These are phyloP conservation scores for Mucor velutinosus DNA, from an alignment of 371 early-diverging fungal genomes.

Conservation along the genomic window DNA sequence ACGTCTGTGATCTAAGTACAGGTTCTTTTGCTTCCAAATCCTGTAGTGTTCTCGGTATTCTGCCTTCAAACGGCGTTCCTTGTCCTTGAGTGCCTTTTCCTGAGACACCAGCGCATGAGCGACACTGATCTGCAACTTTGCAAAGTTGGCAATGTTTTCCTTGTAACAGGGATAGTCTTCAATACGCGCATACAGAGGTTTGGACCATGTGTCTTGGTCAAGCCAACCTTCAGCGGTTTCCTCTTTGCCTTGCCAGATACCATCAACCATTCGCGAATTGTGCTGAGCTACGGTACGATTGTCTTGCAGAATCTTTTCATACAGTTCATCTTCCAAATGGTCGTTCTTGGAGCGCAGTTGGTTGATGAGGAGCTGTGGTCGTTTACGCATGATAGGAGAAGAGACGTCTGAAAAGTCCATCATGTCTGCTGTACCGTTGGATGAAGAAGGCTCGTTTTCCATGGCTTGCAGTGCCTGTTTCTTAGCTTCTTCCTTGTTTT, in stretches of 20 bases:
- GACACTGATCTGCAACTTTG: constrained; percentile 26
- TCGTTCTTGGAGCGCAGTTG: constrained; percentile 39
- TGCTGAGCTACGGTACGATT: constrained; percentile 60
- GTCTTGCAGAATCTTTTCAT: constrained; percentile 57
- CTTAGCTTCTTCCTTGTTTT: constrained; percentile 37
- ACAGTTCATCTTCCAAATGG: constrained; percentile 47
- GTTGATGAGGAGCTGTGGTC: constrained; percentile 48
- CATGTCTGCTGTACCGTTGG: constrained; percentile 18
- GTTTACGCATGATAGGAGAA: constrained; percentile 38
- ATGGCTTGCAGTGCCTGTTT: constrained; percentile 49
- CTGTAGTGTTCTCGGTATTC: constrained; percentile 42
- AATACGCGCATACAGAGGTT: constrained; percentile 39
- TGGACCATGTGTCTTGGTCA: constrained; percentile 43
- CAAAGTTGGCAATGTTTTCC: constrained; percentile 39
- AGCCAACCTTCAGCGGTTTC: constrained; percentile 42
- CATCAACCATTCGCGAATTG: constrained; percentile 44
- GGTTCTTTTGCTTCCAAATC: constrained; percentile 45
- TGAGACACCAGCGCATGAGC: constrained; percentile 25
- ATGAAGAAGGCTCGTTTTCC: constrained; percentile 24
- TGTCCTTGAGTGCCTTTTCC: constrained; percentile 25
- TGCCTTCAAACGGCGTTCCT: constrained; percentile 38
- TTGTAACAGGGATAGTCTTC: constrained; percentile 71
- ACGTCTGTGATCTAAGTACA: constrained; percentile 41
- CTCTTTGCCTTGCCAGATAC: constrained; percentile 35
- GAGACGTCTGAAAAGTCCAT: constrained; percentile 24